A percentile compares a stretch with the other conserved stretches of the same genome.
phyloP scores from a whole-genome alignment of 176 grass and related monocot genomes.

The Triticum aestivum region IWGSC_CS_RefSeq_v2.1 NC_057804.1:69574779-69575278 shows the following conservation, averaged over 20 bases:
- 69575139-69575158: constrained; percentile 25
- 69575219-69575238: constrained; percentile 38
- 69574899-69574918: not conserved
- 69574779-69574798: constrained; percentile 35
- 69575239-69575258: constrained; percentile 19
- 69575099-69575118: constrained; percentile 38
- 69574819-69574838: not conserved
- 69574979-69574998: constrained; percentile 5
- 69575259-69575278: not conserved
- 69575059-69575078: constrained; percentile 45
- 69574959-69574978: not conserved
- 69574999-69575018: not conserved
- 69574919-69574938: not conserved
- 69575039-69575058: not conserved
- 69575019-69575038: not conserved
- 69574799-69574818: constrained; percentile 40
- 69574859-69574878: not conserved
- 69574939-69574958: not conserved
- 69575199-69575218: constrained; percentile 44
- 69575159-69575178: constrained; percentile 20
- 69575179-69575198: constrained; percentile 55
- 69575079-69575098: constrained; percentile 4
- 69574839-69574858: not conserved
- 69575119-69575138: constrained; percentile 54
- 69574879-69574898: not conserved